A percentile compares a stretch with the other conserved stretches of the same genome.
Conservation (phyloP, 2,329 filamentous ascomycete genomes). For the Calycina herbarum region DNA sequence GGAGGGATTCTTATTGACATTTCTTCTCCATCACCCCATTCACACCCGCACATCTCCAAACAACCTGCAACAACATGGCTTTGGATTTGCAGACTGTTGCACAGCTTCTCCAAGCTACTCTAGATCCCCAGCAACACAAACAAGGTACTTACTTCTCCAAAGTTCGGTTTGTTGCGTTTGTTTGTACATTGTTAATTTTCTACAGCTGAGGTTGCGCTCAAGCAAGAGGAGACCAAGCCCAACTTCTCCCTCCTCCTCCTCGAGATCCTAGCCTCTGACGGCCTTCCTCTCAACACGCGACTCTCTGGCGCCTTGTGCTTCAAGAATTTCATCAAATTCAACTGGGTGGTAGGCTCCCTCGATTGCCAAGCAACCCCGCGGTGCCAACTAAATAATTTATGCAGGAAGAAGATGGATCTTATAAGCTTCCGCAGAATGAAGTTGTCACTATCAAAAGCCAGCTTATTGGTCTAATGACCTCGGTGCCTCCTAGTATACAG, state of each 20-base stretch:
- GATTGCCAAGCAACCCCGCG: background rate
- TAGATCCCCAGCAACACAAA: constrained; percentile 84
- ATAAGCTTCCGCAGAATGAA: constrained; percentile 82
- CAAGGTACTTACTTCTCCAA: constrained; percentile 63
- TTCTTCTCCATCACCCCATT: background rate
- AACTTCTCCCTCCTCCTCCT: constrained; percentile 87
- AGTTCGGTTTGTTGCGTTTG: constrained; percentile 14
- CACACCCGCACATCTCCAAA: constrained; percentile 9
- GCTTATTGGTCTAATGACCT: constrained; percentile 95
- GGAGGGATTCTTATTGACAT: constrained; percentile 1
- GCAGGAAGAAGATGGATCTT: constrained; percentile 86
- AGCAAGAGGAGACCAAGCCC: constrained; percentile 76
- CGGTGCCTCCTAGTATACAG: constrained; percentile 82
- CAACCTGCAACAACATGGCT: constrained; percentile 50
- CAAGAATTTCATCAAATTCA: constrained; percentile 96
- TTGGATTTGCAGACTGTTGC: constrained; percentile 65
- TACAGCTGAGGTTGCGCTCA: constrained; percentile 77
- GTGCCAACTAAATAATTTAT: constrained; percentile 18
- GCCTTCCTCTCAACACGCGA: constrained; percentile 73
- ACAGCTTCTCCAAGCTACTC: constrained; percentile 84
- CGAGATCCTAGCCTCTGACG: constrained; percentile 80
- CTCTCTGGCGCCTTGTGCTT: constrained; percentile 90
- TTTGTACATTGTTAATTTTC: constrained; percentile 29
- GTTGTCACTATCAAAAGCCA: constrained; percentile 90
- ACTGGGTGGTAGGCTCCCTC: constrained; percentile 70